Percentiles rank a stretch among this genome's conserved stretches.
phyloP scores from a whole-genome alignment of 2,329 filamentous ascomycete species.

The Fusarium coicis region DNA sequence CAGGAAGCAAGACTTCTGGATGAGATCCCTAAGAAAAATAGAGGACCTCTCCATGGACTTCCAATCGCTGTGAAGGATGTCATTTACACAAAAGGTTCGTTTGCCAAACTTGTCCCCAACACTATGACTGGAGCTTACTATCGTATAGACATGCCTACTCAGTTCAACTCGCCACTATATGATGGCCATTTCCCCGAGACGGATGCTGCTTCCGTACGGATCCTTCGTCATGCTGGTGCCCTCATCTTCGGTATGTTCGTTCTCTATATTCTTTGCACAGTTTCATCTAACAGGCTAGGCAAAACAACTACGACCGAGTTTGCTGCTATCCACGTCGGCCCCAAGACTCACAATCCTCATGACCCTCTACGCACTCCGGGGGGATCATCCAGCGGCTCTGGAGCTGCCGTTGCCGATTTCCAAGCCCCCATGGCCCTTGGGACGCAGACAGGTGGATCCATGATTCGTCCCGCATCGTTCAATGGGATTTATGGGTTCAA shows the following conservation, averaged over 20 bases:
- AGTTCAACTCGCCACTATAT: slow-evolving; percentile 67
- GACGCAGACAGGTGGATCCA: slow-evolving; percentile 74
- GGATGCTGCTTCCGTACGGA: slow-evolving; percentile 64
- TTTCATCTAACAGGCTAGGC: slow-evolving; percentile 11
- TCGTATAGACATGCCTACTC: slow-evolving; percentile 64
- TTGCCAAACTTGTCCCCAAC: neutral
- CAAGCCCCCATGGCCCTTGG: slow-evolving; percentile 71
- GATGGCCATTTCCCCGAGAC: slow-evolving; percentile 54
- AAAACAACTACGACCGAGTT: slow-evolving; percentile 70
- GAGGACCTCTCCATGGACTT: slow-evolving; percentile 68
- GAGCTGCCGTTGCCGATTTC: slow-evolving; percentile 72
- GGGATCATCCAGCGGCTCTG: slow-evolving; percentile 75
- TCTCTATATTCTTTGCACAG: neutral
- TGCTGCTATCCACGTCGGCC: slow-evolving; percentile 64
- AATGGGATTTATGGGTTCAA: slow-evolving; percentile 75
- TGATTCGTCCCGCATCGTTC: slow-evolving; percentile 72
- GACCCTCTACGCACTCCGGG: slow-evolving; percentile 72
- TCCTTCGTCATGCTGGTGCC: slow-evolving; percentile 65
- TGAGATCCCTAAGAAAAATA: slow-evolving; percentile 55
- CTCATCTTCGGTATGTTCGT: slow-evolving; percentile 57
- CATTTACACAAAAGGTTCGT: slow-evolving; percentile 63
- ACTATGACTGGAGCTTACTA: neutral
- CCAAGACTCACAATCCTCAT: slow-evolving; percentile 71
- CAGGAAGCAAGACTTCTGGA: slow-evolving; percentile 63
- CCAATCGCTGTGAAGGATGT: slow-evolving; percentile 70